Percentiles rank a stretch among this genome's conserved stretches.
These are phyloP conservation scores for Tuber indicum DNA, from an alignment of 495 filamentous ascomycete species.

Conservation along the genomic window DNA sequence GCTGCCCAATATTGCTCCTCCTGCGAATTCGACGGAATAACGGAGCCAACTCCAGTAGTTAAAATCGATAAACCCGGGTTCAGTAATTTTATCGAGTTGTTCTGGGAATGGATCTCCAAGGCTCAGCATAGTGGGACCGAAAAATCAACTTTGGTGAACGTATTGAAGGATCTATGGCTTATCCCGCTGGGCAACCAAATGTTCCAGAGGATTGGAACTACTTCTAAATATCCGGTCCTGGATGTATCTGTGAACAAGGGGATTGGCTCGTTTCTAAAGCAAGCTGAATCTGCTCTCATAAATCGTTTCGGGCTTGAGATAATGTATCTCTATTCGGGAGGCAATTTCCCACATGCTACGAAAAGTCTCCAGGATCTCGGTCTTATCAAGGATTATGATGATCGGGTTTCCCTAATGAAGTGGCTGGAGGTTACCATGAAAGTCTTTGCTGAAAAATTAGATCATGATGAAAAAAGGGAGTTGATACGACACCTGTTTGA, in stretches of 20 bases:
- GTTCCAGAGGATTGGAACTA: constrained; percentile 35
- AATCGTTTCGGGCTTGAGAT: background rate
- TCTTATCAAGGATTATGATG: constrained; percentile 19
- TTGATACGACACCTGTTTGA: constrained; percentile 8
- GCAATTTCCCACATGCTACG: constrained; percentile 10
- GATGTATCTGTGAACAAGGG: constrained; percentile 17
- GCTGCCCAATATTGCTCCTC: constrained; percentile 28
- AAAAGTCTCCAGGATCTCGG: background rate
- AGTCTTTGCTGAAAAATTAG: constrained; percentile 17
- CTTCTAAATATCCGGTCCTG: constrained; percentile 8
- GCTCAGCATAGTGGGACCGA: background rate
- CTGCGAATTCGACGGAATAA: constrained; percentile 14
- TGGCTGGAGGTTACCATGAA: constrained; percentile 25
- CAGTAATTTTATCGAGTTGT: constrained; percentile 21
- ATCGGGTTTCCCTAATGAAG: background rate
- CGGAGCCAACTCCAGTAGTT: background rate
- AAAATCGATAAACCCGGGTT: constrained; percentile 18
- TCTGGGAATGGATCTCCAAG: constrained; percentile 30
- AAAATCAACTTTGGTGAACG: background rate
- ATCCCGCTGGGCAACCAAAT: constrained; percentile 36
- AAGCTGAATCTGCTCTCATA: constrained; percentile 10
- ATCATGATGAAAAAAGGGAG: constrained; percentile 3
- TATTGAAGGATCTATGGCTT: constrained; percentile 39
- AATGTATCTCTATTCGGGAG: constrained; percentile 5
- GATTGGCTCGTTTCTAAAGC: constrained; percentile 9